Percentiles rank a stretch among this genome's conserved stretches.
Evolutionary conservation across 495 filamentous ascomycete genomes (phyloP).

Genomic region (Saxophila tyrrhenica): DNA sequence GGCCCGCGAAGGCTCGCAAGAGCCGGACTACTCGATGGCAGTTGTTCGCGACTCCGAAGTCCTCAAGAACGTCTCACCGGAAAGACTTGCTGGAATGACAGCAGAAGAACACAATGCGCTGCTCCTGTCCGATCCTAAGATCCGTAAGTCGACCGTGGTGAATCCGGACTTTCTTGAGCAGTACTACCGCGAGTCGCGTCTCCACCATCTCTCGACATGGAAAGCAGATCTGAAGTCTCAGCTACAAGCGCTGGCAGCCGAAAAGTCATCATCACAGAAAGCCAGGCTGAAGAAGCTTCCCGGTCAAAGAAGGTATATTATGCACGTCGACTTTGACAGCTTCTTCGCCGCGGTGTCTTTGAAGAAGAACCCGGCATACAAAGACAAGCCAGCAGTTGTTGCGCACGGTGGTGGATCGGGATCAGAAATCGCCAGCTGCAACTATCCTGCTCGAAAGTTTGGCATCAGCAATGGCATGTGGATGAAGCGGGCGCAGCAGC

Average conservation of each 20-base stretch:
- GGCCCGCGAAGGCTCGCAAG: conserved; percentile 20
- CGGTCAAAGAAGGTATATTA: conserved; percentile 66
- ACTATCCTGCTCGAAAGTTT: conserved; percentile 75
- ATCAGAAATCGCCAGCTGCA: conserved; percentile 94
- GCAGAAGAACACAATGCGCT: conserved; percentile 86
- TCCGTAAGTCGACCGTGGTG: conserved; percentile 71
- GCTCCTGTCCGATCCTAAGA: conserved; percentile 67
- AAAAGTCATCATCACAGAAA: conserved; percentile 48
- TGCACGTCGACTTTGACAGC: conserved; percentile 97
- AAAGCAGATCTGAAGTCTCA: conserved; percentile 85
- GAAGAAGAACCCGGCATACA: conserved; percentile 60
- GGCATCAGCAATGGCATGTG: conserved; percentile 97
- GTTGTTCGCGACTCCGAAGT: conserved; percentile 14
- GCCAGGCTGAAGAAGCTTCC: conserved; percentile 36
- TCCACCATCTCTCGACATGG: conserved; percentile 93
- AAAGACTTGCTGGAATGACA: conserved; percentile 43
- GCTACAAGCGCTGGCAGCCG: conserved; percentile 64
- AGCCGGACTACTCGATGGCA: conserved; percentile 21
- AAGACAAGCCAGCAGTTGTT: conserved; percentile 75
- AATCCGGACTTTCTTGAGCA: conserved; percentile 89
- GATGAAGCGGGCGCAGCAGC: conserved; percentile 79
- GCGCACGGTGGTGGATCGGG: conserved; percentile 76
- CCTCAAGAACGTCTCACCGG: conserved; percentile 10
- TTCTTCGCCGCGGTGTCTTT: conserved; percentile 94
- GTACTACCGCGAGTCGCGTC: conserved; percentile 82